Evolutionary conservation across 768 basidiomycete genomes (phyloP).

Genomic region (Pulveroboletus frians): DNA sequence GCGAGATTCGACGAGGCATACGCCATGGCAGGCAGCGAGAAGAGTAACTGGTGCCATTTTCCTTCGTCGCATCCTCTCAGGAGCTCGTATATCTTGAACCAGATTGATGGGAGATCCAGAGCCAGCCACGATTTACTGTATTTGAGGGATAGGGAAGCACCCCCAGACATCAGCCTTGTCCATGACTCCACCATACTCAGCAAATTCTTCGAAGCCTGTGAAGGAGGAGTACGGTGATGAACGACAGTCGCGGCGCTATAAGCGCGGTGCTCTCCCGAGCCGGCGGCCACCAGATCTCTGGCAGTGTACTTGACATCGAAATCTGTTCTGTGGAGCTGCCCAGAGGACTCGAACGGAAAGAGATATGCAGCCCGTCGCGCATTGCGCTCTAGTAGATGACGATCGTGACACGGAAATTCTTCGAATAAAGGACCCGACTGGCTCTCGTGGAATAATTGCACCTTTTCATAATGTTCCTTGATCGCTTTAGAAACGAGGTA

Average conservation of each 20-base stretch:
- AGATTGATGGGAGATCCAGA: conserved; percentile 15
- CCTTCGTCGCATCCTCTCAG: conserved; percentile 11
- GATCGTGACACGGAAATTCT: conserved; percentile 2
- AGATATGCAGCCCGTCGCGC: no score
- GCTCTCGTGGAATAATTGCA: conserved; percentile 9
- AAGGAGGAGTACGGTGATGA: neutral
- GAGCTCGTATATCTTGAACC: conserved; percentile 28
- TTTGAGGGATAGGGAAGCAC: conserved; percentile 7
- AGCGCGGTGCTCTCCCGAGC: conserved; percentile 14
- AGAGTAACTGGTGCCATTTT: conserved; percentile 22
- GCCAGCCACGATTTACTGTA: conserved; percentile 30
- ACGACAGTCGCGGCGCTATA: conserved; percentile 13
- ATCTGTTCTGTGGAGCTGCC: neutral
- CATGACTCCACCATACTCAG: conserved; percentile 9
- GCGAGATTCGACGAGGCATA: conserved; percentile 12
- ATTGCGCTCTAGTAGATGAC: conserved; percentile 8
- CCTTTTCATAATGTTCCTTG: conserved; percentile 20
- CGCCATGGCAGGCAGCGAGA: conserved; percentile 28
- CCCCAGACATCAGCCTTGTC: neutral
- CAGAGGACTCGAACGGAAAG: conserved; percentile 1
- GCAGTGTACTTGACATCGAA: conserved; percentile 3
- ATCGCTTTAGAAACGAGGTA: conserved; percentile 25
- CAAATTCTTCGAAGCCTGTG: neutral
- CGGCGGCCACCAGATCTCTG: neutral
- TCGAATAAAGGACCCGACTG: neutral